Base-by-base conservation (phyloP, 768 basidiomycete genomes). In the Tulasnella sp. region DNA sequence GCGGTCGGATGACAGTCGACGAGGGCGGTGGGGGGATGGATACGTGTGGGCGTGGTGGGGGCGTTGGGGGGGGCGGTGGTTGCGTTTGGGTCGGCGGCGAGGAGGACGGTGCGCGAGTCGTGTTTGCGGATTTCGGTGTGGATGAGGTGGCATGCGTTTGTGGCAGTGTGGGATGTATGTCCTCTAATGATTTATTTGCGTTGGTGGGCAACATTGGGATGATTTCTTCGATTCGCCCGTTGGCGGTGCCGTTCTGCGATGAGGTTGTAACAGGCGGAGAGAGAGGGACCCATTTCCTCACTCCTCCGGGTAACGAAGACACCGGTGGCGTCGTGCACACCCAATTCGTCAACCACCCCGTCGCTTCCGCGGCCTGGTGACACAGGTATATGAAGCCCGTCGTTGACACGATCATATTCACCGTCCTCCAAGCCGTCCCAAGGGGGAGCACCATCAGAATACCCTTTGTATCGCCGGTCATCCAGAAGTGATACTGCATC, bases 401-500 rank as follows among this genome's bases (percentile, higher is more conserved):
- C 14, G 82, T 81, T 14, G 87, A 84, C 43, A 92, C 63, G 27
- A 86, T 65, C 59, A 91, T 78, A 68, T 93, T 96, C 63, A 86
- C 43, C n/a, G 80, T 75, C 25, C 90, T 77, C 77, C 82, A 84
- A 41, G 67, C 69, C 1, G 79, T 80, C 12, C 86, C 84, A 11
- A 57, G n/a, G 0, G 88, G 88, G 41, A 93, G 71, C 49, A 92
- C 76, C 46, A 90, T 69, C 21, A 94, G 74, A 58, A 93, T 74
- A 15, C 86, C 84, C 67, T 85, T 85, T 31, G 83, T 87, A 64
- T 91, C 87, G 3, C 76, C 85, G 0, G 85, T 89, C 32, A 91
- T 73, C 86, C 86, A 91, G 41, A 87, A 70, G 64, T 88, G 89
- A 67, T 82, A 93, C 66, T 94, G 90, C 58, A 93, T 78, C 65